Evolutionary conservation across 179 eudicot genomes (phyloP).

Genomic region (Amaranthus tricolor): DNA sequence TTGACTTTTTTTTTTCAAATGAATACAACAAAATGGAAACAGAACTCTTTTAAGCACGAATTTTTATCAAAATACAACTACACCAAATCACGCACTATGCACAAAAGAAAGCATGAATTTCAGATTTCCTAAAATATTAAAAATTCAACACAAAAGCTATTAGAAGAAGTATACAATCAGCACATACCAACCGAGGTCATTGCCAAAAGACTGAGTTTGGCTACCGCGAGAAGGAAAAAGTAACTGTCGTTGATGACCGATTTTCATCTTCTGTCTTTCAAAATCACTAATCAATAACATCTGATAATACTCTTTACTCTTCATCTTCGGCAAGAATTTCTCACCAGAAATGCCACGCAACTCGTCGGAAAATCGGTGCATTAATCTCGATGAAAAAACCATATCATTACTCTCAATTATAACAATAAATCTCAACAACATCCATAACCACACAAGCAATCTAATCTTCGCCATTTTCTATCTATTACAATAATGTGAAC

Average conservation of each 20-base stretch:
- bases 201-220: slow-evolving; percentile 46
- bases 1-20: no score
- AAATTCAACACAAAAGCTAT: no score
- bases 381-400: slow-evolving; percentile 49
- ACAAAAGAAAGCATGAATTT: no score
- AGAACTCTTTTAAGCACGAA: no score
- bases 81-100: no score
- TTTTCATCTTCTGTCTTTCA: slow-evolving; percentile 62
- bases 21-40: no score
- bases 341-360: slow-evolving; percentile 36
- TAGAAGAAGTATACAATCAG: neutral
- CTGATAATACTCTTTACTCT: slow-evolving; percentile 59
- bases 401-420: neutral
- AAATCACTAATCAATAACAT: slow-evolving; percentile 53
- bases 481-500: neutral
- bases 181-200: slow-evolving; percentile 85
- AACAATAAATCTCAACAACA: slow-evolving; percentile 3
- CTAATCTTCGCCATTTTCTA: slow-evolving; percentile 1
- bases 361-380: slow-evolving; percentile 84
- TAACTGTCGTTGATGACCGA: slow-evolving; percentile 42
- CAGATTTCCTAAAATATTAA: no score
- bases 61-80: no score
- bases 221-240: slow-evolving; percentile 67
- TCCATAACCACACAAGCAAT: neutral
- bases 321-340: slow-evolving; percentile 40